Conservation (phyloP, 2,329 filamentous ascomycete species). For the Trichophyton simii region DNA sequence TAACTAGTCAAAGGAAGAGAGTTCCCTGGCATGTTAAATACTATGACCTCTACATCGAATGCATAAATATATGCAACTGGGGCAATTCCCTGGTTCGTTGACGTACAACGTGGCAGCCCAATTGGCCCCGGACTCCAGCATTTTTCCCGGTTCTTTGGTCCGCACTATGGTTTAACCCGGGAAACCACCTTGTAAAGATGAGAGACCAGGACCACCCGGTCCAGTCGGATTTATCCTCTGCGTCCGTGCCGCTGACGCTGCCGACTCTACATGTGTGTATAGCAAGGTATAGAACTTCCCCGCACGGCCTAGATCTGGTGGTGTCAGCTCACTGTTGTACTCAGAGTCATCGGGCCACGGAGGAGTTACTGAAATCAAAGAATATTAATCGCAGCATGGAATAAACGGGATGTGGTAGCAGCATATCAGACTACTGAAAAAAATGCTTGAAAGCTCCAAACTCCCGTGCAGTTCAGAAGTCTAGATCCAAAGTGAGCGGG, state of each 20-base stretch:
- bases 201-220: neutral
- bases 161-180: neutral
- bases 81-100: neutral
- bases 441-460: no score
- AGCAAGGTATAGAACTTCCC: neutral
- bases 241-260: neutral
- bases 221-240: neutral
- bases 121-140: neutral
- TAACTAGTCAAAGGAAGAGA: no score
- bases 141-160: neutral
- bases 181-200: neutral
- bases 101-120: neutral
- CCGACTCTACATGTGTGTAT: neutral
- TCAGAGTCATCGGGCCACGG: no score
- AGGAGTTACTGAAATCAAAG: no score
- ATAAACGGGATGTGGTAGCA: no score
- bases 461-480: no score
- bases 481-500: no score
- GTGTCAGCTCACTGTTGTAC: no score
- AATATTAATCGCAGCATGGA: no score
- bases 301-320: neutral
- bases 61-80: neutral
- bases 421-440: no score
- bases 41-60: no score
- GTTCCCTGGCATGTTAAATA: no score